phyloP scores from a whole-genome alignment of 148 eudicot genomes.

The Agrostemma githago region DNA sequence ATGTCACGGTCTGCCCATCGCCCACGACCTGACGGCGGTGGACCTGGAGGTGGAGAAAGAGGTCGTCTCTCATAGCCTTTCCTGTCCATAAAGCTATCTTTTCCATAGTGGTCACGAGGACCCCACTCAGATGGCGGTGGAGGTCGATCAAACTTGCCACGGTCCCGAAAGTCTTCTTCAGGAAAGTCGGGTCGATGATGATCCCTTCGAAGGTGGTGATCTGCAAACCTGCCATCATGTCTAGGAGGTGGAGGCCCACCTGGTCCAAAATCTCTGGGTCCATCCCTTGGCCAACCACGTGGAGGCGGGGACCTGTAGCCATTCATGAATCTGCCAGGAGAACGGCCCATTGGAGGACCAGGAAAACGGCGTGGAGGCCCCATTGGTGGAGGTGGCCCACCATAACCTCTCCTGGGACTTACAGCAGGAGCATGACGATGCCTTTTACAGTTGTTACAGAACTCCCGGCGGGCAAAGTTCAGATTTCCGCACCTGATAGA shows the following conservation, averaged over 20 bases:
- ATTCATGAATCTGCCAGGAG: slow-evolving; percentile 53
- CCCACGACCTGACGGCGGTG: slow-evolving; percentile 44
- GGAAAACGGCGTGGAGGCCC: slow-evolving; percentile 58
- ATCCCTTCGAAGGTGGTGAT: slow-evolving; percentile 55
- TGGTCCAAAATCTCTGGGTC: slow-evolving; percentile 59
- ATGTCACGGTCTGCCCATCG: slow-evolving; percentile 55
- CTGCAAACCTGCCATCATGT: slow-evolving; percentile 64
- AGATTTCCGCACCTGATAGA: slow-evolving; percentile 71
- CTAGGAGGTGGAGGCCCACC: slow-evolving; percentile 56
- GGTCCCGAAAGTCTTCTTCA: slow-evolving; percentile 61
- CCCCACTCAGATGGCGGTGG: slow-evolving; percentile 53
- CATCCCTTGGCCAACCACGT: slow-evolving; percentile 68
- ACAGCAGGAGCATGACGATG: slow-evolving; percentile 50
- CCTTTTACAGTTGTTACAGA: slow-evolving; percentile 79
- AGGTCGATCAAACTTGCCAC: slow-evolving; percentile 62
- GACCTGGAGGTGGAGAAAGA: slow-evolving; percentile 42
- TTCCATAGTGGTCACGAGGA: slow-evolving; percentile 53
- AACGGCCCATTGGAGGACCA: slow-evolving; percentile 57
- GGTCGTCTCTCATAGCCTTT: slow-evolving; percentile 69
- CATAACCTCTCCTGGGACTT: slow-evolving; percentile 68
- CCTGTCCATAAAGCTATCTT: slow-evolving; percentile 53
- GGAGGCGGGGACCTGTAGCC: slow-evolving; percentile 83
- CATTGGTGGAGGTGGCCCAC: slow-evolving; percentile 57
- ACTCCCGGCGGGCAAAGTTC: slow-evolving; percentile 88
- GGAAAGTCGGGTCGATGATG: slow-evolving; percentile 44